phyloP scores from a whole-genome alignment of 768 basidiomycete species.

The Hericium rajendrae region DNA sequence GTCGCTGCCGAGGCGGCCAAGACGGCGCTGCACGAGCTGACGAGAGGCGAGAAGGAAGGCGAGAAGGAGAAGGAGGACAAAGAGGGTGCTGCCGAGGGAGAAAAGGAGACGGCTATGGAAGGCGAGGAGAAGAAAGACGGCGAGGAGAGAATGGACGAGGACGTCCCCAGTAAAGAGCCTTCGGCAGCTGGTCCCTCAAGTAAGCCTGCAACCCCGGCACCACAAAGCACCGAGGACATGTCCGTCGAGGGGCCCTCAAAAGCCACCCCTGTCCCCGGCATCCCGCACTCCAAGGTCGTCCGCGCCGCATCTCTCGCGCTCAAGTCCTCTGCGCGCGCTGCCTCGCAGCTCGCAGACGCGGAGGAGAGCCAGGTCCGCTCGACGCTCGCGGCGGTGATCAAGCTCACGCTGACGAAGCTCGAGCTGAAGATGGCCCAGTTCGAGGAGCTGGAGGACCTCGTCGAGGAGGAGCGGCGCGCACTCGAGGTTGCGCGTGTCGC shows the following conservation, averaged over 20 bases:
- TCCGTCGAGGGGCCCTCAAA: constrained; percentile 36
- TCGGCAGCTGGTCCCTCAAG: constrained; percentile 9
- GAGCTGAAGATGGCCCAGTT: constrained; percentile 94
- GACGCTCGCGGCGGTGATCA: constrained; percentile 61
- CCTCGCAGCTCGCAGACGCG: constrained; percentile 65
- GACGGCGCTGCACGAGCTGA: constrained; percentile 75
- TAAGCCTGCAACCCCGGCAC: constrained; percentile 11
- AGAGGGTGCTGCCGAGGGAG: constrained; percentile 19
- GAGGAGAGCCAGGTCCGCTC: constrained; percentile 76
- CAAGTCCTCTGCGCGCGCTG: constrained; percentile 80
- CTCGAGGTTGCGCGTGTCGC: constrained; percentile 77
- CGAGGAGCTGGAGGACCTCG: constrained; percentile 83
- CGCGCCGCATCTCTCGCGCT: constrained; percentile 85
- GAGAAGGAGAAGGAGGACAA: constrained; percentile 18
- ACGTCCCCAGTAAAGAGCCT: constrained; percentile 48
- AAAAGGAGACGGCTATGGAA: constrained; percentile 21
- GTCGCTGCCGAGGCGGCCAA: constrained; percentile 94
- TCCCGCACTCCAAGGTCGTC: constrained; percentile 66
- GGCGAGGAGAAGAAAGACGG: constrained; percentile 19
- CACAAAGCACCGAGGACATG: constrained; percentile 30
- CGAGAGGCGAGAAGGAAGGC: constrained; percentile 39
- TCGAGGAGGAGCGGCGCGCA: constrained; percentile 83
- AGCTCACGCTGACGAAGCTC: constrained; percentile 64
- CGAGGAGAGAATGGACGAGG: constrained; percentile 20
- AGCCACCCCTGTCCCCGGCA: constrained; percentile 21